These are phyloP conservation scores for Eucalyptus regnans DNA, from an alignment of 345 rosid species.

Conservation along the genomic window DNA sequence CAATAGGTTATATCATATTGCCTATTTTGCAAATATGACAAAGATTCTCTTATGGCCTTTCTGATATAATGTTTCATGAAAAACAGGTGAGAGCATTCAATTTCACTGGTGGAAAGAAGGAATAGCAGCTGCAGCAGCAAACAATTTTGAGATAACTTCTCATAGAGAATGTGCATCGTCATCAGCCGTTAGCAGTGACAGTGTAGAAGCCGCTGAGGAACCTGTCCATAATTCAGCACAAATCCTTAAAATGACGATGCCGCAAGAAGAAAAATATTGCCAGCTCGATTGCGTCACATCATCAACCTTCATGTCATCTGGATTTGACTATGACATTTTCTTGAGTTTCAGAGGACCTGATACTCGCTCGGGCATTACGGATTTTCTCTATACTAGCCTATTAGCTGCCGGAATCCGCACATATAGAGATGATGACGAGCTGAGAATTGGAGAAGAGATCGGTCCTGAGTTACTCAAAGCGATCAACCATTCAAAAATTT, in stretches of 20 bases:
- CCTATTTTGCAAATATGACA: not conserved
- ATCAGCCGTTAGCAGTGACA: not conserved
- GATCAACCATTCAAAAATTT: not conserved
- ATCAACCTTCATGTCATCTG: not conserved
- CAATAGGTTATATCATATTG: not conserved
- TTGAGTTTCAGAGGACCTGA: not conserved
- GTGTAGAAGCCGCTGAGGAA: not conserved
- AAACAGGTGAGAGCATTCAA: not conserved
- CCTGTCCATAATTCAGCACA: not conserved
- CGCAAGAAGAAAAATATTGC: not conserved
- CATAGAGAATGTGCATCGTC: accelerated
- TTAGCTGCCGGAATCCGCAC: not conserved
- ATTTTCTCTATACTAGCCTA: not conserved
- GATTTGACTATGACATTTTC: not conserved
- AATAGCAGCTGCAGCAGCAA: not conserved
- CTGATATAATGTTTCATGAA: not conserved
- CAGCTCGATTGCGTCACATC: not conserved
- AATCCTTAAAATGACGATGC: not conserved
- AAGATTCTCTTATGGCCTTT: not conserved
- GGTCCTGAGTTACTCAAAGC: not conserved
- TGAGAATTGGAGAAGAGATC: not conserved
- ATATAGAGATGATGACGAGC: not conserved
- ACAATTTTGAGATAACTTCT: not conserved
- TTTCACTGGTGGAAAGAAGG: not conserved
- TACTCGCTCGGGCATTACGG: not conserved